phyloP scores from a whole-genome alignment of 1,139 yeast species.

The Candida labiduridarum region DNA sequence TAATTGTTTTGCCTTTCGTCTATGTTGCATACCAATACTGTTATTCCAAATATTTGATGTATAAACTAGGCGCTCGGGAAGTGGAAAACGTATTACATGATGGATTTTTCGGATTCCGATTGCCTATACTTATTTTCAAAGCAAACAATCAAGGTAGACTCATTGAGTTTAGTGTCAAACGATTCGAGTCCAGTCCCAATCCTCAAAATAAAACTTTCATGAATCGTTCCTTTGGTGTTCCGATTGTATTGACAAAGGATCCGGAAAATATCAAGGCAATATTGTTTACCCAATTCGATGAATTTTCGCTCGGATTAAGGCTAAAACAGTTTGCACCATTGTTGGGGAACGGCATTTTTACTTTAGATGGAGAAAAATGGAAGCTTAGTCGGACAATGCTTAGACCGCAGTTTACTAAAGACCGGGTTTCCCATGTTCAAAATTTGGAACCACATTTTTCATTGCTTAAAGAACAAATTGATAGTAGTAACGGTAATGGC shows the following conservation, averaged over 20 bases:
- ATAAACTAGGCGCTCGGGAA: conserved; percentile 21
- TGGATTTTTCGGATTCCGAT: conserved; percentile 20
- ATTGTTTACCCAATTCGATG: conserved; percentile 44
- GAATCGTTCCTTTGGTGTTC: conserved; percentile 22
- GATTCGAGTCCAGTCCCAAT: conserved; percentile 10
- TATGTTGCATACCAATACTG: conserved; percentile 4
- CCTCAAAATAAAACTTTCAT: conserved; percentile 16
- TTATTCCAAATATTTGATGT: conserved; percentile 8
- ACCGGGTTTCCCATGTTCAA: conserved; percentile 49
- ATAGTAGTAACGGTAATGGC: conserved; percentile 20
- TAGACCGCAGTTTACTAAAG: conserved; percentile 56
- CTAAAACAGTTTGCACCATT: conserved; percentile 39
- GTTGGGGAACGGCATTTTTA: conserved; percentile 57
- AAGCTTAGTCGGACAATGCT: conserved; percentile 54
- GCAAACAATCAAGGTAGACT: conserved; percentile 17
- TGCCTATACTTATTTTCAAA: conserved; percentile 15
- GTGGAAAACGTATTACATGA: conserved; percentile 17
- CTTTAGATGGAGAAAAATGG: conserved; percentile 57
- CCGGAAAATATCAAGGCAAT: conserved; percentile 36
- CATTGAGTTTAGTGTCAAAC: conserved; percentile 12
- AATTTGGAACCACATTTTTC: conserved; percentile 45
- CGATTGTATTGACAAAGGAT: conserved; percentile 19
- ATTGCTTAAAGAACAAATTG: conserved; percentile 32
- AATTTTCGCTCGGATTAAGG: conserved; percentile 49
- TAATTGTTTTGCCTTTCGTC: not conserved